Percentiles rank a stretch among this genome's conserved stretches.
These are phyloP conservation scores for Leishmania turanica DNA, from an alignment of 208 protist species.

Conservation along the genomic window DNA sequence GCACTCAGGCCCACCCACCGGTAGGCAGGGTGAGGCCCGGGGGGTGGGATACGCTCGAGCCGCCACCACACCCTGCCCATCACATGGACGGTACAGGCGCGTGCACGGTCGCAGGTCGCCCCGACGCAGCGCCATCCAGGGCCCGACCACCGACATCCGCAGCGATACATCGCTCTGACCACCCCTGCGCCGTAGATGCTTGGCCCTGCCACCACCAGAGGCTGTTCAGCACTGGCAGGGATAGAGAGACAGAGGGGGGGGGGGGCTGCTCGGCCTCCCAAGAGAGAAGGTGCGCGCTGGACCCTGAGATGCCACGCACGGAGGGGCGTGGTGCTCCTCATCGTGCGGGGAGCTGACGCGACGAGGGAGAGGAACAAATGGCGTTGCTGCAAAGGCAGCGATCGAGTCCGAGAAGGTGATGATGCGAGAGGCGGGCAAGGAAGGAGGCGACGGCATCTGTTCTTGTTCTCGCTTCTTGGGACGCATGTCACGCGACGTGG, in stretches of 20 bases:
- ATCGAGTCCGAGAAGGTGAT: too few species aligned
- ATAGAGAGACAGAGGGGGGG: neutral
- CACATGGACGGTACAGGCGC: neutral
- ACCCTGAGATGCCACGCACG: neutral
- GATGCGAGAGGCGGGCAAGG: too few species aligned
- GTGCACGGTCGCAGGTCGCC: neutral
- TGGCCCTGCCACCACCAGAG: neutral
- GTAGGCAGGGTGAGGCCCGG: neutral
- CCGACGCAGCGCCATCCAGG: neutral
- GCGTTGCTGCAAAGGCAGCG: too few species aligned
- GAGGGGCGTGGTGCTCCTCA: neutral
- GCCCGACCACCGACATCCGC: neutral
- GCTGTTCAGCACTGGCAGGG: neutral
- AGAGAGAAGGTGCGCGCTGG: neutral
- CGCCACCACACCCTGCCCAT: neutral
- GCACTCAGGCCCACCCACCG: too few species aligned
- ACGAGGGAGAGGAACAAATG: too few species aligned
- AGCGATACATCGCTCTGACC: neutral
- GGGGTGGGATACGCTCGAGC: neutral
- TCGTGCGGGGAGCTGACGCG: too few species aligned
- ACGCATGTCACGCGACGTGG: neutral
- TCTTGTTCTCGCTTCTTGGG: neutral
- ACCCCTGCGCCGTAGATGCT: neutral
- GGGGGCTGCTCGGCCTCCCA: neutral
- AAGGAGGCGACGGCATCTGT: too few species aligned